Evolutionary conservation across 345 rosid species (phyloP), one percentile per base, ranked within the genome.

Genomic region (Carallia brachiata): DNA sequence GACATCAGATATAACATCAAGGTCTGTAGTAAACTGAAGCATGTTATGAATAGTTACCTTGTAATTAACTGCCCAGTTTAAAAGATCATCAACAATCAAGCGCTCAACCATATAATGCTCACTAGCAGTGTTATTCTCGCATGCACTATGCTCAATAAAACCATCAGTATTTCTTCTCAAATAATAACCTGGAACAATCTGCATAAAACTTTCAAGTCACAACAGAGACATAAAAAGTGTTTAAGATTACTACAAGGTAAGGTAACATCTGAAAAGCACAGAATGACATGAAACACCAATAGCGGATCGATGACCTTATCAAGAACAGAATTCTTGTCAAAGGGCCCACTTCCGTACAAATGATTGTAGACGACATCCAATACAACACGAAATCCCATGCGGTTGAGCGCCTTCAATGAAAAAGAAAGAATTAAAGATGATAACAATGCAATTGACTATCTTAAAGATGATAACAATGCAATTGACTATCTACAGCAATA

Each of bases 111-210:
- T 91, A 73, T 87, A 88, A 81, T 94, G 98, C 86, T 94, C 98
- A 18, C 98, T 94, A 63, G 98, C 98, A 58, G 97, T 91, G 84
- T 94, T 91, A 70, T 94, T 94, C 74, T 88, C 73, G 48, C 98
- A 94, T 65, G 98, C 83, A 78, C 97, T 94, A 71, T 94, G 62
- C 85, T 94, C 97, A 61, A 91, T 81, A 71, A 83, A 76, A 67
- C 98, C 98, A 79, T 89, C 93, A 31, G 66, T 78, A 79, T 88
- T 87, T 86, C 91, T 85, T 79, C 98, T 86, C 87, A 94, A 78
- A 85, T 94, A 88, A 84, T 94, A 94, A 73, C 98, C 98, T 70
- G 98, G 98, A 81, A 94, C 98, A 84, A 91, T 87, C 97, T 94
- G 71, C 58, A 74, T 55, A 80, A 67, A 61, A 57, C 55, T n/a